Evolutionary conservation across 495 filamentous ascomycete species (phyloP).

Genomic region (Aspergillus sparsus): DNA sequence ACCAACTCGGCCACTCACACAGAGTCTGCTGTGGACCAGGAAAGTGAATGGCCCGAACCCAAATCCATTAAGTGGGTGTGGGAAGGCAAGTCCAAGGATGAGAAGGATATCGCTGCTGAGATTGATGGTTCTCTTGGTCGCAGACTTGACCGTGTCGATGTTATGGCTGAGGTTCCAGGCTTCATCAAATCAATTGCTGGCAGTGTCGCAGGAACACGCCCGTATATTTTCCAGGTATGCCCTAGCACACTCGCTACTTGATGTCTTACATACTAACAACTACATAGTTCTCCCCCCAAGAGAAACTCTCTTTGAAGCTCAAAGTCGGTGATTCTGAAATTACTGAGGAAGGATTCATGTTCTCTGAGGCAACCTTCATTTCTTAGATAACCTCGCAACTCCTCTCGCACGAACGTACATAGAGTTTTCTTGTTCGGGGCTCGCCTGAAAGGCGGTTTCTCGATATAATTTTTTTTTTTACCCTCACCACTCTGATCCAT

Average conservation of each 20-base stretch:
- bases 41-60: slow-evolving; percentile 89
- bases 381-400: slow-evolving; percentile 45
- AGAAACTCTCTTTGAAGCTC: slow-evolving; percentile 70
- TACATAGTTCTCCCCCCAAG: slow-evolving; percentile 62
- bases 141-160: slow-evolving; percentile 81
- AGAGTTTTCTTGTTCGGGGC: slow-evolving; percentile 29
- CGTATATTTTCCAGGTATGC: slow-evolving; percentile 92
- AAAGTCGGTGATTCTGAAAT: slow-evolving; percentile 78
- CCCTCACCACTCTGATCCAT: slow-evolving; percentile 7
- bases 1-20: slow-evolving; percentile 65
- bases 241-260: slow-evolving; percentile 1
- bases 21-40: slow-evolving; percentile 64
- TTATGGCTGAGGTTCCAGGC: slow-evolving; percentile 93
- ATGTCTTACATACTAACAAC: slow-evolving; percentile 14
- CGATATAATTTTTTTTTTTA: slow-evolving; percentile 17
- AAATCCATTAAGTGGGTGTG: slow-evolving; percentile 72
- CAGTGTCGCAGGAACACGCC: slow-evolving; percentile 82
- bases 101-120: slow-evolving; percentile 65
- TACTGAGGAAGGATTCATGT: slow-evolving; percentile 73
- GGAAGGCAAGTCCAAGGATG: slow-evolving; percentile 76
- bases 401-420: slow-evolving; percentile 32
- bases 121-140: slow-evolving; percentile 70
- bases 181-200: slow-evolving; percentile 94
- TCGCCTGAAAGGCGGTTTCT: slow-evolving; percentile 18
- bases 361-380: slow-evolving; percentile 92